A percentile compares a stretch with the other conserved stretches of the same genome.
Conservation (phyloP, 306 rosid species). For the Sechiopsis laciniata region DNA sequence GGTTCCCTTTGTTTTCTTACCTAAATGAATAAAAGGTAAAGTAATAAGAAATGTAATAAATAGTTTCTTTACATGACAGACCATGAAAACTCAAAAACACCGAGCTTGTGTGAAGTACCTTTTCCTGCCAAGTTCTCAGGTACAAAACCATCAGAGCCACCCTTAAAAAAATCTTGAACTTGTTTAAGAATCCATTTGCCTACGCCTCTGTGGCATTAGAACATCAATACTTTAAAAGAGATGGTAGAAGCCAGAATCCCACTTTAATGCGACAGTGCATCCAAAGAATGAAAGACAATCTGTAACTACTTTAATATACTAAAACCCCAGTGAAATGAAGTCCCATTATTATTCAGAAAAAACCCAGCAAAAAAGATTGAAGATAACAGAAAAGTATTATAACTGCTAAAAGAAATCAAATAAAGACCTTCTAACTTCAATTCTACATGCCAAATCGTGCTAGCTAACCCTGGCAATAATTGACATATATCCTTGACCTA, state of each 20-base stretch:
- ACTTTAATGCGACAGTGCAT: not conserved
- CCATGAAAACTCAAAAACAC: not conserved
- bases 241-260: not conserved
- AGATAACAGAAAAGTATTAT: not conserved
- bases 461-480: no score
- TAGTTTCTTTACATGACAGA: not conserved
- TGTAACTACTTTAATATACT: not conserved
- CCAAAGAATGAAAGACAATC: not conserved
- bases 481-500: no score
- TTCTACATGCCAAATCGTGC: no score
- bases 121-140: slow-evolving; percentile 45
- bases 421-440: not conserved
- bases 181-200: slow-evolving; percentile 89
- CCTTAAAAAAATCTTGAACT: slow-evolving; percentile 71
- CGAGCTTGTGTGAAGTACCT: slow-evolving; percentile 31
- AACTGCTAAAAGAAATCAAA: not conserved
- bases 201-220: slow-evolving; percentile 59
- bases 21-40: slow-evolving; percentile 31
- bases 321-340: not conserved
- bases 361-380: not conserved
- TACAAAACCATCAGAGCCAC: slow-evolving; percentile 43
- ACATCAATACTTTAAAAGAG: slow-evolving; percentile 21
- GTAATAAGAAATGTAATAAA: slow-evolving; percentile 1
- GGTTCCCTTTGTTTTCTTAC: slow-evolving; percentile 48
- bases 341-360: not conserved